Conservation (phyloP, 176 grass and related monocot genomes). For the Calamus simplicifolius region DNA sequence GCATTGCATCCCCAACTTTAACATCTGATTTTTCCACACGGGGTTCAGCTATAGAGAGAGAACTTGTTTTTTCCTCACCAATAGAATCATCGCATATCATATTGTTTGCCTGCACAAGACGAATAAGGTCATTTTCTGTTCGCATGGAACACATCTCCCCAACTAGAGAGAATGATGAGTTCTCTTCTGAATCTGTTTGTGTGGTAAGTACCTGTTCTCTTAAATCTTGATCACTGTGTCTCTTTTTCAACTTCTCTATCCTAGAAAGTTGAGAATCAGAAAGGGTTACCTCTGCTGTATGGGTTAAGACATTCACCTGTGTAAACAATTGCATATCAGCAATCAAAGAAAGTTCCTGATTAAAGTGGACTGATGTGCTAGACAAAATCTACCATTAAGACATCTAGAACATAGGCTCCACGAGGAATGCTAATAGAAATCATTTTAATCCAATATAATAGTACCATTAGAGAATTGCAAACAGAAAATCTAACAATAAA, state of each 20-base stretch:
- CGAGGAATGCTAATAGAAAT: no score
- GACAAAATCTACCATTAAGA: no score
- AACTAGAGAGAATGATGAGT: conserved; percentile 2
- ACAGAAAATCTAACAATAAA: no score
- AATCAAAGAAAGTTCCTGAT: neutral
- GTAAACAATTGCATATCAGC: conserved; percentile 6
- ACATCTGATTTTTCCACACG: no score
- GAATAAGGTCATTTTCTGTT: conserved; percentile 1
- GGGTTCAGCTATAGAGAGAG: no score
- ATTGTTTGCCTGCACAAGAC: neutral
- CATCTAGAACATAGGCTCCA: no score
- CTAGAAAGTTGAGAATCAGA: neutral
- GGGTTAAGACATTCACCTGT: conserved; percentile 74
- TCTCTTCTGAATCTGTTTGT: conserved; percentile 8
- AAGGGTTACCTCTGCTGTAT: conserved; percentile 39
- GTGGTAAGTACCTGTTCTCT: conserved; percentile 17
- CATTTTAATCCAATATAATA: no score
- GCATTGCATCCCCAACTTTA: neutral
- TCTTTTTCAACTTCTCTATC: conserved; percentile 36
- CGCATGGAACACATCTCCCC: neutral
- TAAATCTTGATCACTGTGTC: conserved; percentile 40
- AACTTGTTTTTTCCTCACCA: neutral
- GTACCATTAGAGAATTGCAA: no score
- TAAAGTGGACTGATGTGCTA: no score
- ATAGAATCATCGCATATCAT: neutral